phyloP scores from a whole-genome alignment of 1,284 basidiomycete genomes.

The Exsudoporus floridanus region DNA sequence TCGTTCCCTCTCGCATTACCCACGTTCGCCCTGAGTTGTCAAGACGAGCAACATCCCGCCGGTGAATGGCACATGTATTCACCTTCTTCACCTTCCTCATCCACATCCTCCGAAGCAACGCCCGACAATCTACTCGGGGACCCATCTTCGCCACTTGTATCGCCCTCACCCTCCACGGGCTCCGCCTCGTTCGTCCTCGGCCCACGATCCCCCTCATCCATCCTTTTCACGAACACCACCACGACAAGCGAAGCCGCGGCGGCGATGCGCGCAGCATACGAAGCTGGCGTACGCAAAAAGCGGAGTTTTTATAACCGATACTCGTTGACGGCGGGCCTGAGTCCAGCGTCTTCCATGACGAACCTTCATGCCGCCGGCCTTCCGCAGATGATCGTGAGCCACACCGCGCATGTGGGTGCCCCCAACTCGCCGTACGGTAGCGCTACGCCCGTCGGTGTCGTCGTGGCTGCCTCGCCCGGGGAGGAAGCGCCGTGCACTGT shows the following conservation, averaged over 20 bases:
- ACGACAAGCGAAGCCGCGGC: constrained; percentile 38
- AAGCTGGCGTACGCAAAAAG: constrained; percentile 54
- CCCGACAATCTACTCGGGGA: constrained; percentile 21
- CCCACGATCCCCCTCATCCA: constrained; percentile 32
- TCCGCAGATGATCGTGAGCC: constrained; percentile 19
- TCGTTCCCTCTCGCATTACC: constrained; percentile 67
- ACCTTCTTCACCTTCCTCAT: constrained; percentile 34
- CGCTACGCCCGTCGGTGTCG: constrained; percentile 5
- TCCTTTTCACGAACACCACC: constrained; percentile 27
- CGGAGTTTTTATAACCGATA: constrained; percentile 53
- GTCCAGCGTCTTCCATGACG: constrained; percentile 25
- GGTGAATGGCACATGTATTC: constrained; percentile 32
- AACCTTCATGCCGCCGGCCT: constrained; percentile 14
- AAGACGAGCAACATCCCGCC: constrained; percentile 27
- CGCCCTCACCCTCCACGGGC: constrained; percentile 32
- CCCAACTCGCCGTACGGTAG: background rate
- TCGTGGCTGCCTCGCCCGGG: constrained; percentile 7
- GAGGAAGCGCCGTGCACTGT: constrained; percentile 2
- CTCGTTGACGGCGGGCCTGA: constrained; percentile 48
- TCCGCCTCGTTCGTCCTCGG: constrained; percentile 31
- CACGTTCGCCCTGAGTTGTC: constrained; percentile 27
- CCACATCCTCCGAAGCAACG: constrained; percentile 31
- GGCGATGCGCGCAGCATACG: constrained; percentile 57
- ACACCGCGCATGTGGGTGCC: constrained; percentile 9
- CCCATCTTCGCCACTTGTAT: constrained; percentile 33